Base-by-base conservation (phyloP, 139 green algal genomes). In the Chlamydomonas schloesseri region DNA sequence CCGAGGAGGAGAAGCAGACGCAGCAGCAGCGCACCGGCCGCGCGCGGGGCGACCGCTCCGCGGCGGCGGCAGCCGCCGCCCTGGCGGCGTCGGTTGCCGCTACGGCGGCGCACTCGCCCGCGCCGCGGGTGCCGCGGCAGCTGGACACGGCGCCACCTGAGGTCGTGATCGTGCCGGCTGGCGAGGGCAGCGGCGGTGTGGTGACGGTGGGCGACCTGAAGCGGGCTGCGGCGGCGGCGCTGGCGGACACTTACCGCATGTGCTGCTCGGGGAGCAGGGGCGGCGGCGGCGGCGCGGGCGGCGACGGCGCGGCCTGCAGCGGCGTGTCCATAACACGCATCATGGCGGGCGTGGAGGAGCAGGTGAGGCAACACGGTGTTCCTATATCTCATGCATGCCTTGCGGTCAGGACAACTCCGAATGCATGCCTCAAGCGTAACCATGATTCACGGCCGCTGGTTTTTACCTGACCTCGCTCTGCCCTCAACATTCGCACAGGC, bases 221-320 rank as follows among this genome's bases (percentile, higher is more conserved):
- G 83, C 50, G 62, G 20, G 84, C 81, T 0, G 89, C 89, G 11
- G 78, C 77, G 1, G 82, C 86, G 14, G 89, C 89, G 24, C 95
- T 97, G 65, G 67, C 80, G 0, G 89, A 92, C 11, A 85, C 93
- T n/a, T 98, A 98, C 90, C 88, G 84, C 55, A 93, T 97, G 90
- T 97, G 96, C 69, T 62, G 69, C 28, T 55, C 20, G 0, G 50
- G 31, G 68, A 72, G 47, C 31, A 46, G 67, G 26, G 28, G 60
- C 74, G 11, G 71, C 93, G 53, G 5, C 0, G 91, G 90, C 5
- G 76, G 67, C 88, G 78, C 28, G 74, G 58, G 57, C 60, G 28
- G 57, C 76, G 8, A 70, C 80, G 5, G 60, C 62, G 42, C 42
- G 42, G 42, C 42, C 8, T 50, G 42, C 42, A 24, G 55, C 55